Conservation (phyloP, 1,284 basidiomycete genomes). For the Anthracocystis walkeri region DNA sequence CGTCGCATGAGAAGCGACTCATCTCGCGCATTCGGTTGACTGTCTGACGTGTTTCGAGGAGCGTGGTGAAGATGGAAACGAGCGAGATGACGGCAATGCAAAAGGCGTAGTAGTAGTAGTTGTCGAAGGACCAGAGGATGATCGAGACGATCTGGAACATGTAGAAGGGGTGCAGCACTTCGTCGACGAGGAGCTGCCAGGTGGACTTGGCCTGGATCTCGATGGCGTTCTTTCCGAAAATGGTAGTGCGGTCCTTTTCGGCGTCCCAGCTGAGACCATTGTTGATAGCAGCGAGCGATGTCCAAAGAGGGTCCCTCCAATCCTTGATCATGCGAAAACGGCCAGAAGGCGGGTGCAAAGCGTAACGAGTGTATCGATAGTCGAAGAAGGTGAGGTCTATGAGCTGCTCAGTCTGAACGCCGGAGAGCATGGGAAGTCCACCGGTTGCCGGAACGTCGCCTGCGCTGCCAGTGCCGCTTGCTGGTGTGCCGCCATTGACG, state of each 20-base stretch:
- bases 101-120: conserved; percentile 94
- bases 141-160: conserved; percentile 98
- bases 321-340: conserved; percentile 85
- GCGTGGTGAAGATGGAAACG: conserved; percentile 85
- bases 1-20: conserved; percentile 88
- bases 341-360: conserved; percentile 84
- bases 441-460: not conserved
- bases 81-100: conserved; percentile 94
- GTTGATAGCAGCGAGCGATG: conserved; percentile 71
- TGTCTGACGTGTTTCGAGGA: conserved; percentile 89
- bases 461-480: conserved; percentile 11
- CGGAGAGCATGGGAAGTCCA: conserved; percentile 51
- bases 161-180: conserved; percentile 53
- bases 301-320: conserved; percentile 90
- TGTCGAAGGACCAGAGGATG: conserved; percentile 90
- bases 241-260: conserved; percentile 68
- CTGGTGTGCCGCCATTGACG: conserved; percentile 34
- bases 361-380: conserved; percentile 88
- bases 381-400: conserved; percentile 71
- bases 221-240: conserved; percentile 90
- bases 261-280: conserved; percentile 58
- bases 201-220: conserved; percentile 91
- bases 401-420: conserved; percentile 63
- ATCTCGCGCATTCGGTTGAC: conserved; percentile 95
- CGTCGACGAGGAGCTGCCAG: conserved; percentile 85